Conservation (phyloP, 176 grass and related monocot genomes). For the Oryza nivara region DNA sequence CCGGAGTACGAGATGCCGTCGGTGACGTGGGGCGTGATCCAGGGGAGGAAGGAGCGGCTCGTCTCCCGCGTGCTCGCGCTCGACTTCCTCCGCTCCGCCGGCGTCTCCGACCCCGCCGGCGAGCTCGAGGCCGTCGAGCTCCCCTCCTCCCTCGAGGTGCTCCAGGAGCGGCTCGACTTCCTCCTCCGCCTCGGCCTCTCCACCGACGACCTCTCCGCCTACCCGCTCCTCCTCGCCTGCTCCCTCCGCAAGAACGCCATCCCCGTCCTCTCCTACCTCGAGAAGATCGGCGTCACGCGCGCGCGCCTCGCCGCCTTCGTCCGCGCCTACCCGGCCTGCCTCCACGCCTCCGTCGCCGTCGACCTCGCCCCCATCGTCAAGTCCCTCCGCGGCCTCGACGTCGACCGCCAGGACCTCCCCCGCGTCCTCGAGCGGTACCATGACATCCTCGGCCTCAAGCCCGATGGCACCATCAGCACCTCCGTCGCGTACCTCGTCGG, state of each 20-base stretch:
- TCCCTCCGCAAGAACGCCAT: slow-evolving; percentile 89
- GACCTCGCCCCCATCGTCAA: slow-evolving; percentile 79
- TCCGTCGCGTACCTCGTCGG: slow-evolving; percentile 88
- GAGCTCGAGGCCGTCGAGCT: slow-evolving; percentile 87
- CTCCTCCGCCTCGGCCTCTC: slow-evolving; percentile 88
- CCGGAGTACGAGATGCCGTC: slow-evolving; percentile 97
- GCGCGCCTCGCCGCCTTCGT: slow-evolving; percentile 72
- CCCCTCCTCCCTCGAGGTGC: slow-evolving; percentile 88
- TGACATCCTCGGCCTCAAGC: slow-evolving; percentile 86
- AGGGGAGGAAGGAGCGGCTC: slow-evolving; percentile 87
- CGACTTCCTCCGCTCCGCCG: slow-evolving; percentile 88
- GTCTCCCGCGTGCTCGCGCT: slow-evolving; percentile 90
- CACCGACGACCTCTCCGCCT: slow-evolving; percentile 84
- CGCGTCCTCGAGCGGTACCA: slow-evolving; percentile 80
- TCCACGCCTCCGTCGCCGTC: slow-evolving; percentile 91
- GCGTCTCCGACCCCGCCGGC: slow-evolving; percentile 66
- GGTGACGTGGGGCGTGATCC: slow-evolving; percentile 92
- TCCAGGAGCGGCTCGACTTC: slow-evolving; percentile 96
- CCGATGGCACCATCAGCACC: slow-evolving; percentile 93
- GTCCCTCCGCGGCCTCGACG: slow-evolving; percentile 85
- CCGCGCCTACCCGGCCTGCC: slow-evolving; percentile 74
- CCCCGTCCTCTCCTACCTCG: slow-evolving; percentile 92
- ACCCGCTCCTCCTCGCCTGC: slow-evolving; percentile 84
- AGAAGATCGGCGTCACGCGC: slow-evolving; percentile 86
- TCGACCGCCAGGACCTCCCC: slow-evolving; percentile 84